Base-by-base conservation (phyloP, 345 rosid genomes). In the Gossypium turneri region DNA sequence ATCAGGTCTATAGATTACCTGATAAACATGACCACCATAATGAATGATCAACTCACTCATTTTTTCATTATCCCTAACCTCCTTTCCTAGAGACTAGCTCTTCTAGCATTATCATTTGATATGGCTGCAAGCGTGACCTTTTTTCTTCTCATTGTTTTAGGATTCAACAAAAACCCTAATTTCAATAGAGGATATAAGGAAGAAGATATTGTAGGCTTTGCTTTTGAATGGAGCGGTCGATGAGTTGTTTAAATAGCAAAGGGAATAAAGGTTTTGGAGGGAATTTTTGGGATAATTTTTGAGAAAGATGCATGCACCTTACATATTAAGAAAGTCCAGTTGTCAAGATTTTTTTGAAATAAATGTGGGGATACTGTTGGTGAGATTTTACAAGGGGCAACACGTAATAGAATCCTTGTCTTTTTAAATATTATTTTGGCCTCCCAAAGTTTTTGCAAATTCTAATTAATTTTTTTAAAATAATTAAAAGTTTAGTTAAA, bases 11-110 rank as follows among this genome's bases (percentile, higher is more conserved):
- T 70, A 89, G 59, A 87, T 75, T n/a, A 87, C 48, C 1, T 51
- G 73, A 53, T 77, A 83, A 9, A 83, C 85, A 17, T 29, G 15
- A 15, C 80, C 75, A 7, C 77, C 89, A 22, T 88, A 89, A 0
- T 84, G 61, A 4, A 70, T 81, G 50, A 75, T 79, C 7, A 87
- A 68, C 29, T 89, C 24, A 81, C 22, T 75, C 71, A 83, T 87
- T 87, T 89, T 61, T 85, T 85, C 52, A 87, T 2, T 13, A 89
- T 60, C 48, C 88, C 90, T 3, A 9, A 13, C 67, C 81, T 80
- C 72, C 85, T 85, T 68, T 87, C 84, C 77, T 74, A 84, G 12
- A 85, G 82, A 76, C 87, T 80, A n/a, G 82, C 82, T 80, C 72
- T 85, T 38, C 89, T 80, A 2, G 86, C 87, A n/a, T 38, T 64